Base-by-base conservation (phyloP, 768 basidiomycete genomes). In the Neoboletus brunneissimus region DNA sequence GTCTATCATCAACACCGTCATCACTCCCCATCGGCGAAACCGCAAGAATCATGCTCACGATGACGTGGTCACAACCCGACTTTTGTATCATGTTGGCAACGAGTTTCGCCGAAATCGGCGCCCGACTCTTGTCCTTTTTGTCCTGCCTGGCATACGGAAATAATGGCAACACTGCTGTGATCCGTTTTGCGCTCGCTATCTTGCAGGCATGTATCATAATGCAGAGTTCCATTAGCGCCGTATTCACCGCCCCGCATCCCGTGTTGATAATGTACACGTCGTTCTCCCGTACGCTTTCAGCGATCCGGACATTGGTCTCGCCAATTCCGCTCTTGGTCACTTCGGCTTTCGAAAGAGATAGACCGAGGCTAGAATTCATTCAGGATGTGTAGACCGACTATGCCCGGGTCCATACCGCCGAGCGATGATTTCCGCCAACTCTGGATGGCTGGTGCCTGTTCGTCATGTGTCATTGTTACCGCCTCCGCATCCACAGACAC, bases 121-220 rank as follows among this genome's bases (percentile, higher is more conserved):
- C 96, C 59, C 96, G 82, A 65, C 94, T 96, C 78, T 98, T 98
- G 81, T 99, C 96, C 75, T 98, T 99, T 74, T 98, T 98, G 79
- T 99, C 97, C 74, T 98, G 97, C 55, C 97, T 80, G 10, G 97
- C 86, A 73, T 99, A 99, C 1, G 97, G 96, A 75, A 94, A 99
- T 35, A 97, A 83, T 41, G 97, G 97, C 55, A 98, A 84, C 60
- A 99, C 94, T n/a, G 96, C 97, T 7, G 97, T 99, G 69, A 99
- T 98, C 58, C 97, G 81, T 74, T 90, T 91, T 46, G 97, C 95
- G 62, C 93, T 96, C n/a, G 97, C 96, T 66, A 98, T 98, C 77
- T 95, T 96, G 85, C 96, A 97, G 11, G 97, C 95, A 70, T 98
- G 95, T 67, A 98, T 94, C 93, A 99, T 96, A 67, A 98, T 98